Conservation (phyloP, 805 yeast species). For the Candida ipomoeae region DNA sequence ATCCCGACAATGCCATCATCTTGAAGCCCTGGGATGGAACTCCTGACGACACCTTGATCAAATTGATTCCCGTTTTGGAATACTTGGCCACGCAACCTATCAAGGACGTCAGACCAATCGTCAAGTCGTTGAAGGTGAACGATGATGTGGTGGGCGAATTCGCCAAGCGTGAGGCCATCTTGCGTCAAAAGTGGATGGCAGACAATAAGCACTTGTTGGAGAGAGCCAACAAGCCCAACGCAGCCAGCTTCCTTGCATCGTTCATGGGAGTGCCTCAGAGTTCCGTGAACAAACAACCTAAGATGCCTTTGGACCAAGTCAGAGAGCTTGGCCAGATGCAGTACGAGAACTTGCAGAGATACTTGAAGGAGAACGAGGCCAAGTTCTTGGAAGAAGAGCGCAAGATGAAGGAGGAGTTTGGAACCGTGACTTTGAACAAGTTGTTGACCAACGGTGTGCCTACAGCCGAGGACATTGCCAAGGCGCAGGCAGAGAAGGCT, state of each 20-base stretch:
- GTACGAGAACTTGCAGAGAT: slow-evolving; percentile 72
- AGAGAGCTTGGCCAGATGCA: slow-evolving; percentile 92
- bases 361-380: slow-evolving; percentile 52
- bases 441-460: slow-evolving; percentile 81
- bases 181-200: slow-evolving; percentile 66
- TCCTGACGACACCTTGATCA: slow-evolving; percentile 73
- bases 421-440: slow-evolving; percentile 78
- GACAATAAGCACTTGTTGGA: slow-evolving; percentile 42
- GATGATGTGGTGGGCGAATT: slow-evolving; percentile 73
- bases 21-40: slow-evolving; percentile 83
- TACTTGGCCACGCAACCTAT: slow-evolving; percentile 84
- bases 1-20: slow-evolving; percentile 92
- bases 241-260: slow-evolving; percentile 51
- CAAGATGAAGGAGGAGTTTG: slow-evolving; percentile 76
- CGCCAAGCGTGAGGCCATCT: slow-evolving; percentile 65
- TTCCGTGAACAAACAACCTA: slow-evolving; percentile 46
- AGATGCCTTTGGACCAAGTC: slow-evolving; percentile 81
- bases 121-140: slow-evolving; percentile 67
- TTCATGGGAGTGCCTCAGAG: slow-evolving; percentile 60
- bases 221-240: slow-evolving; percentile 33
- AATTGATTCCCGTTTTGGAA: slow-evolving; percentile 88
- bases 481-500: slow-evolving; percentile 35
- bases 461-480: slow-evolving; percentile 60
- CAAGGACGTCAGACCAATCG: slow-evolving; percentile 85
- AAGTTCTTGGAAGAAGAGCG: slow-evolving; percentile 83